Evolutionary conservation across 2,329 filamentous ascomycete genomes (phyloP).

Genomic region (Alternaria sp.): DNA sequence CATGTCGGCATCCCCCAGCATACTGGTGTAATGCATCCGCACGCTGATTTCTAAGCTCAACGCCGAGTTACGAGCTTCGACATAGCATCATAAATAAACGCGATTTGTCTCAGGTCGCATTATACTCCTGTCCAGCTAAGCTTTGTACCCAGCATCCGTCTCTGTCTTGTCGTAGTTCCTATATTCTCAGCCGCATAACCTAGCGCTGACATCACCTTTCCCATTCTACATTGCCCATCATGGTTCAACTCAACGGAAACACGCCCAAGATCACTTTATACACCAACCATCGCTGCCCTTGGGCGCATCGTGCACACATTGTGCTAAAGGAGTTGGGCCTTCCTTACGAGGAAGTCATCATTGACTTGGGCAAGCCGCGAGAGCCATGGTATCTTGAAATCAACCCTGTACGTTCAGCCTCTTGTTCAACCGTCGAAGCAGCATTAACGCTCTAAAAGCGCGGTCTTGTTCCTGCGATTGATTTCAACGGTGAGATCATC

Average conservation of each 20-base stretch:
- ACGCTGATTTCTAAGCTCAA: conserved; percentile 38
- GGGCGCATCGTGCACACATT: conserved; percentile 80
- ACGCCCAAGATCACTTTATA: conserved; percentile 70
- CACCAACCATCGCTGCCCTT: conserved; percentile 75
- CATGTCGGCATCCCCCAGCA: conserved; percentile 14
- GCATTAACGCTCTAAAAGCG: conserved; percentile 53
- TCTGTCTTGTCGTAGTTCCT: background rate
- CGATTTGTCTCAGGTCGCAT: background rate
- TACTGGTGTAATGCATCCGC: conserved; percentile 28
- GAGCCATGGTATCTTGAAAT: conserved; percentile 77
- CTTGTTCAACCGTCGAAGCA: background rate
- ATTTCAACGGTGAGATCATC: conserved; percentile 70
- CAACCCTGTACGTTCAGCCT: conserved; percentile 65
- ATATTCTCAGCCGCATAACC: background rate
- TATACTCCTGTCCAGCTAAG: background rate
- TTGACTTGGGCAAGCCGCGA: conserved; percentile 75
- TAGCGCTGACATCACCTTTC: conserved; percentile 2
- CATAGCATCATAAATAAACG: background rate
- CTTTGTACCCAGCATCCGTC: background rate
- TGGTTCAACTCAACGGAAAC: conserved; percentile 37
- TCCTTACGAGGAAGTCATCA: conserved; percentile 74
- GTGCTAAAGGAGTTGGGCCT: conserved; percentile 72
- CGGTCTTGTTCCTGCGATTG: conserved; percentile 77
- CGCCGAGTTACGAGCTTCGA: conserved; percentile 4
- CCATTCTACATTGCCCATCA: conserved; percentile 12